Percentiles rank a stretch among this genome's conserved stretches.
Evolutionary conservation across 495 filamentous ascomycete species (phyloP).

Genomic region (Darksidea phi): DNA sequence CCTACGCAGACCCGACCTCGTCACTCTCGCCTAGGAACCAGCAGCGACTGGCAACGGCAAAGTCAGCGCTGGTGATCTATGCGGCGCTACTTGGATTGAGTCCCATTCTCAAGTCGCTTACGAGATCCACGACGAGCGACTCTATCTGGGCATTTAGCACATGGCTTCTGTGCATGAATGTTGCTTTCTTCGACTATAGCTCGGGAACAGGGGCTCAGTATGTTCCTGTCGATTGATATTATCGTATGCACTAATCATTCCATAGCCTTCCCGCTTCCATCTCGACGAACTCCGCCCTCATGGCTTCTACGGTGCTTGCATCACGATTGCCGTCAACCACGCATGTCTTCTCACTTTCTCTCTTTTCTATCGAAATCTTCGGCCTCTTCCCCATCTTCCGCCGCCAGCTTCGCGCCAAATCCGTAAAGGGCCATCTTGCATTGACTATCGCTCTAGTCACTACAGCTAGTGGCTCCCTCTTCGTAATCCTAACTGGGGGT

Average conservation of each 20-base stretch:
- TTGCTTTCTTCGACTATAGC: slow-evolving; percentile 96
- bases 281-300: slow-evolving; percentile 90
- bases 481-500: slow-evolving; percentile 62
- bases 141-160: slow-evolving; percentile 95
- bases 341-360: slow-evolving; percentile 90
- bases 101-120: slow-evolving; percentile 92
- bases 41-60: slow-evolving; percentile 69
- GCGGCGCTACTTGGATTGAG: slow-evolving; percentile 85
- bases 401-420: slow-evolving; percentile 76
- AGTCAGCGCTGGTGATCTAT: slow-evolving; percentile 92
- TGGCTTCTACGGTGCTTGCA: slow-evolving; percentile 90
- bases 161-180: slow-evolving; percentile 90
- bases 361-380: slow-evolving; percentile 97
- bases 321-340: slow-evolving; percentile 82
- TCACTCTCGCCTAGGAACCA: slow-evolving; percentile 60
- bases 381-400: slow-evolving; percentile 94
- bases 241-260: slow-evolving; percentile 24
- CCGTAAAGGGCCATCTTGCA: slow-evolving; percentile 76
- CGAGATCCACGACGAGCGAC: slow-evolving; percentile 82
- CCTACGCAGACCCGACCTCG: slow-evolving; percentile 37
- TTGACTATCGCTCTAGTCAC: slow-evolving; percentile 78
- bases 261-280: slow-evolving; percentile 75
- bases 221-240: no score
- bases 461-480: slow-evolving; percentile 73
- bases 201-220: slow-evolving; percentile 62